Evolutionary conservation across 148 eudicot genomes (phyloP).

Genomic region (Mesembryanthemum crystallinum): DNA sequence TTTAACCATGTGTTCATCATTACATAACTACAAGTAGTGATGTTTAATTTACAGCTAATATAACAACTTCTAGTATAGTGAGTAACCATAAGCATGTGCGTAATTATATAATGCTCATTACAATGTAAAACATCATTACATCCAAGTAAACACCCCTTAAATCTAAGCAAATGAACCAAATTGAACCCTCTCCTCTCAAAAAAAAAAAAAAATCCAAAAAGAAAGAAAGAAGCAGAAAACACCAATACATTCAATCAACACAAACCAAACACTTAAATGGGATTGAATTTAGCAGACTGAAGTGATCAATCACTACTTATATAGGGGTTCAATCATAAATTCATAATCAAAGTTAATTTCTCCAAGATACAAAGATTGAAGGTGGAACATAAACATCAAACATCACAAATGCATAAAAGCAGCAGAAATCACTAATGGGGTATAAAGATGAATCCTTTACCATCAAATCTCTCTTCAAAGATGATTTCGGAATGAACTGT

Average conservation of each 20-base stretch:
- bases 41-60: too few species aligned
- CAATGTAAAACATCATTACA: too few species aligned
- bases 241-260: neutral
- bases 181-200: neutral
- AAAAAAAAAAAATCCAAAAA: too few species aligned
- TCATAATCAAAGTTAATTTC: neutral
- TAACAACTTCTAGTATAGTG: too few species aligned
- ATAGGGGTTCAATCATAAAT: neutral
- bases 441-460: constrained; percentile 14
- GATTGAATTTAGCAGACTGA: neutral
- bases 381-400: neutral
- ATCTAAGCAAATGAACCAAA: neutral
- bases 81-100: too few species aligned
- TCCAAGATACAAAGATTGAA: neutral
- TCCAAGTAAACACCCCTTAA: too few species aligned
- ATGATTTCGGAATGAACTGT: constrained; percentile 38
- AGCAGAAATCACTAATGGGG: too few species aligned
- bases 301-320: neutral
- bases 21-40: too few species aligned
- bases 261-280: neutral
- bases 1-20: too few species aligned
- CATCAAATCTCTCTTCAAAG: constrained; percentile 61
- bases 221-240: too few species aligned
- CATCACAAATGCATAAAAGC: neutral
- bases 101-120: too few species aligned